These are phyloP conservation scores for Penicillium sp. DNA, from an alignment of 2,329 filamentous ascomycete species.

Conservation along the genomic window DNA sequence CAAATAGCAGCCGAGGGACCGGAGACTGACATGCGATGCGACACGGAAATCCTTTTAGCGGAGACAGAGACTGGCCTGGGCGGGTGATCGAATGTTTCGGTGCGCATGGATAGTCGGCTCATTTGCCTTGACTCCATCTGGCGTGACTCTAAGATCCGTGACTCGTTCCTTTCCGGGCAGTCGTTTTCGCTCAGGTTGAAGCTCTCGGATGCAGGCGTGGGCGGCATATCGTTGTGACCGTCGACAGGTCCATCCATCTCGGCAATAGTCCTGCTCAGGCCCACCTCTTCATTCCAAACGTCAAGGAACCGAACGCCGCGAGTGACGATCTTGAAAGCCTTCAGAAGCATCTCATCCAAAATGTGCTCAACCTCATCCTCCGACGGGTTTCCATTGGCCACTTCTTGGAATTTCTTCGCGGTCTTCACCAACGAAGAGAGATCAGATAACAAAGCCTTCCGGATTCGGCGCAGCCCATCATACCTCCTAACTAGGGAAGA, in stretches of 20 bases:
- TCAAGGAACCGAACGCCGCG: conserved; percentile 89
- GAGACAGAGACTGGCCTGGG: conserved; percentile 37
- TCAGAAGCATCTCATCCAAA: conserved; percentile 89
- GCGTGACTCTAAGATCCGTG: conserved; percentile 21
- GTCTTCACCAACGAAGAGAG: conserved; percentile 86
- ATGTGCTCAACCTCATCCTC: conserved; percentile 53
- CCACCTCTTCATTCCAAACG: conserved; percentile 67
- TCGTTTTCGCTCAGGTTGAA: conserved; percentile 30
- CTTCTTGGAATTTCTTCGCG: conserved; percentile 80
- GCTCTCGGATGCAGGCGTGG: conserved; percentile 43
- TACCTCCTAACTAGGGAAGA: conserved; percentile 73
- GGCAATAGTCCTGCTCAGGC: conserved; percentile 44
- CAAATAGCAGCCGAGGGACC: conserved; percentile 64
- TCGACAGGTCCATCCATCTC: conserved; percentile 35
- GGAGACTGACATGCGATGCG: conserved; percentile 78
- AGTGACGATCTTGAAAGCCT: conserved; percentile 91
- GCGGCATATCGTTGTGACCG: conserved; percentile 33
- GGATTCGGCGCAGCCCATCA: conserved; percentile 73
- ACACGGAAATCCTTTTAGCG: conserved; percentile 54
- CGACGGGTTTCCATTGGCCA: conserved; percentile 54
- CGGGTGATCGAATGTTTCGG: conserved; percentile 28
- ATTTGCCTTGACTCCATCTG: conserved; percentile 16
- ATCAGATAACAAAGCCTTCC: conserved; percentile 86
- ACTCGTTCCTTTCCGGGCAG: conserved; percentile 33
- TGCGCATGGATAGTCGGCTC: conserved; percentile 23